Base-by-base conservation (phyloP, 805 yeast species). In the Ogataea ganodermae region DNA sequence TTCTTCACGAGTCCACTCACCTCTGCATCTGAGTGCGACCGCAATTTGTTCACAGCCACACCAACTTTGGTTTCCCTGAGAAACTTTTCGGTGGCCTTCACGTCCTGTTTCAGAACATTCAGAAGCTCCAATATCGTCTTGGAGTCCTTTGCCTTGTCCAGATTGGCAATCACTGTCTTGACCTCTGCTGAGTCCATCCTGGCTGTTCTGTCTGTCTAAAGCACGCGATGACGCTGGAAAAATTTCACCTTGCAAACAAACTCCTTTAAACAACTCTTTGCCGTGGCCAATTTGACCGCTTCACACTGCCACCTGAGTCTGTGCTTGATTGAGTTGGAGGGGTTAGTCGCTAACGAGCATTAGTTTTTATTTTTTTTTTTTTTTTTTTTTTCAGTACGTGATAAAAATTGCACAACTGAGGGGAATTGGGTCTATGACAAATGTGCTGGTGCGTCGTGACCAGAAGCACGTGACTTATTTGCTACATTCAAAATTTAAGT, bases 1-100 rank as follows among this genome's bases (percentile, higher is more conserved):
- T 80, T 81, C 65, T 87, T 88, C 30, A 92, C 98, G 33, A 86
- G 69, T 2, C 75, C 68, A 10, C 84, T 73, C 38, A 94, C 78
- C 56, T 90, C 95, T 18, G 77, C 52, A 66, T 86, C 88, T 24
- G 69, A 61, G 39, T 83, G 81, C 7, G 87, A 70, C 54, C 96
- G 81, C 60, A 86, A 81, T 67, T 89, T 90, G 71, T 94, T 94
- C 35, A 94, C 97, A 7, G 91, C 92, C 14, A 94, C 92, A 54
- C 99, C 99, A n/a, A 94, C 92, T 66, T 89, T 90, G 7, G 99
- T 94, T 61, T 92, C 96, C 60, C 97, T 79, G 43, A 92, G 74
- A 28, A 92, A 73, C 63, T 83, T 80, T 62, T 92, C 98, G 1
- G 95, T 83, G 8, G 98, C 97, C 56, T 74, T 73, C 44, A 89